Base-by-base conservation (phyloP, 2,329 filamentous ascomycete species). In the Calonectria pseudoturangicola region DNA sequence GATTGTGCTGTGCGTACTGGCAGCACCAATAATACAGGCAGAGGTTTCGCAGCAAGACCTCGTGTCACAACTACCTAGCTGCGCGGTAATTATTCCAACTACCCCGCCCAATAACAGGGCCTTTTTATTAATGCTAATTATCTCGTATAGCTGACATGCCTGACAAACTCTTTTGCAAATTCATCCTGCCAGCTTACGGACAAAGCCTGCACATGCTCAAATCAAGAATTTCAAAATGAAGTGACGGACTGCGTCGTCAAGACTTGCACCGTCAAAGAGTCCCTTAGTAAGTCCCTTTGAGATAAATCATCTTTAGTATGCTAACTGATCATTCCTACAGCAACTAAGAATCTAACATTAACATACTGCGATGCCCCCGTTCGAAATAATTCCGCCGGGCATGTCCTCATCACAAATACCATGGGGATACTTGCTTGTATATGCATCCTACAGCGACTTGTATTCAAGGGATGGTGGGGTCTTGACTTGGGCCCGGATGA, bases 181-280 rank as follows among this genome's bases (percentile, higher is more conserved):
- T 36, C 30, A 2, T 3, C 30, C 2, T 62, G 56, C 13, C n/a
- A 8, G 13, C 36, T 36, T 13, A 43, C 56, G 8, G 27, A 62
- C 36, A 41, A 41, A 8, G 39, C 36, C 13, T 62, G 56, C 56
- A 62, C 56, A n/a, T 62, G 56, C 16, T 10, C 13, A 39, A n/a
- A 62, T n/a, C 7, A 16, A 12, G 12, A 16, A 10, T 18, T 43
- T 6, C 21, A 62, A 43, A 28, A 43, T 10, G 21, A 27, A 4
- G 18, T 43, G n/a, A 16, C 4, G 1, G 36, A 15, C 2, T 62
- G 56, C 8, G 33, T 62, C 13, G 5, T 25, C 5, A 13, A 62
- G 36, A 6, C 18, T 16, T 62, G 56, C 36, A 62, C 36, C 8
- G 12, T 62, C 6, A 62, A 28, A 28, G 56, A 62, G 12, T 8